Percentiles rank a stretch among this genome's conserved stretches.
These are phyloP conservation scores for Trichoderma koningii DNA, from an alignment of 2,329 filamentous ascomycete genomes.

Conservation along the genomic window DNA sequence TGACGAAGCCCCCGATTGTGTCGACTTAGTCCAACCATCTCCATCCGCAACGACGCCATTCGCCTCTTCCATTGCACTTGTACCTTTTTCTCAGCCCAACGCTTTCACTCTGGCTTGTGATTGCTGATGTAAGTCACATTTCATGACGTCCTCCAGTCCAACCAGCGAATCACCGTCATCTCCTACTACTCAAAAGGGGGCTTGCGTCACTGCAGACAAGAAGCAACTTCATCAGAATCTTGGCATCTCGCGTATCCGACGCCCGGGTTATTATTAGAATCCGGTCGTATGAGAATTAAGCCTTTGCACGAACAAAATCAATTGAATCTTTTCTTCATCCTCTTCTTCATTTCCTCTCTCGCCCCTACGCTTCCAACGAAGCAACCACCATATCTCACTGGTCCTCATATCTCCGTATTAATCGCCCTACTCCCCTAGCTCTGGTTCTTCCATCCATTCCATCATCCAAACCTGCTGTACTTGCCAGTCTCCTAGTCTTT, in stretches of 20 bases:
- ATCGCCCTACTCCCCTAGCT: neutral
- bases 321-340: neutral
- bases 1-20: slow-evolving; percentile 19
- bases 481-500: neutral
- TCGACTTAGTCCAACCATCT: neutral
- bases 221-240: neutral
- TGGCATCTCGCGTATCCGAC: slow-evolving; percentile 5
- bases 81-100: no score
- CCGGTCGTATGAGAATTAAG: neutral
- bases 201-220: slow-evolving; percentile 24
- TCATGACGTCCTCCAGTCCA: neutral
- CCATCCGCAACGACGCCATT: no score
- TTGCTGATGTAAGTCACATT: slow-evolving; percentile 17
- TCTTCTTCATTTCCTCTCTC: slow-evolving; percentile 2
- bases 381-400: no score
- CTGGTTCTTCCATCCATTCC: neutral
- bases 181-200: neutral
- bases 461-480: neutral
- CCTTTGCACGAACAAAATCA: neutral
- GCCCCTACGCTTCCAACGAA: neutral
- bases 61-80: no score
- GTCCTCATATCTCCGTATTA: neutral
- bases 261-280: neutral
- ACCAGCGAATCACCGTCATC: neutral
- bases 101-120: slow-evolving; percentile 10